A percentile compares a stretch with the other conserved stretches of the same genome.
phyloP scores from a whole-genome alignment of 352 stramenopile genomes.

The Globisporangium abappressorium region DNA sequence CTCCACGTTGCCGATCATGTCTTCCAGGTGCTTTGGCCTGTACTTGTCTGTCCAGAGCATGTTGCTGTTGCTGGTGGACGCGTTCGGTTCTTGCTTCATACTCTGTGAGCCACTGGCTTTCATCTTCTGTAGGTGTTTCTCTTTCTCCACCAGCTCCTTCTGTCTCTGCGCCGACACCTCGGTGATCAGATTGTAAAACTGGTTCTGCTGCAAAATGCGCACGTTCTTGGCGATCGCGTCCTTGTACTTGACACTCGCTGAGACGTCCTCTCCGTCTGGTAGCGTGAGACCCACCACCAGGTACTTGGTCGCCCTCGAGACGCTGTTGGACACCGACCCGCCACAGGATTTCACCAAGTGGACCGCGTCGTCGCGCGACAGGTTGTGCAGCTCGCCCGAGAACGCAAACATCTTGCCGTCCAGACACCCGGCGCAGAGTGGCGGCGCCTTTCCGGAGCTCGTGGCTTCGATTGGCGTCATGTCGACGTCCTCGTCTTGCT shows the following conservation, averaged over 20 bases:
- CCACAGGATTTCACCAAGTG: conserved; percentile 82
- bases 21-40: conserved; percentile 85
- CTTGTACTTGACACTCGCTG: conserved; percentile 83
- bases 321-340: conserved; percentile 51
- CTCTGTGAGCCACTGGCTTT: conserved; percentile 38
- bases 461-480: conserved; percentile 19
- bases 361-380: conserved; percentile 62
- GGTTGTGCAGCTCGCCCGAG: conserved; percentile 54
- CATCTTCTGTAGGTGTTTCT: conserved; percentile 54
- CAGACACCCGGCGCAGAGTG: conserved; percentile 57
- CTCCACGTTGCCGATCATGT: conserved; percentile 95
- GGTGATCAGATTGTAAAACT: conserved; percentile 86
- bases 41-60: conserved; percentile 97
- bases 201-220: conserved; percentile 80
- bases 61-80: conserved; percentile 27
- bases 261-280: conserved; percentile 64
- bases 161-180: conserved; percentile 67
- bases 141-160: conserved; percentile 42
- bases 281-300: conserved; percentile 66
- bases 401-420: conserved; percentile 79
- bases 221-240: conserved; percentile 84
- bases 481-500: conserved; percentile 16
- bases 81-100: conserved; percentile 46
- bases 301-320: conserved; percentile 76
- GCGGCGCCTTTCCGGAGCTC: conserved; percentile 45